Base-by-base conservation (phyloP, 2,329 filamentous ascomycete genomes). In the Aureobasidium sp. region DNA sequence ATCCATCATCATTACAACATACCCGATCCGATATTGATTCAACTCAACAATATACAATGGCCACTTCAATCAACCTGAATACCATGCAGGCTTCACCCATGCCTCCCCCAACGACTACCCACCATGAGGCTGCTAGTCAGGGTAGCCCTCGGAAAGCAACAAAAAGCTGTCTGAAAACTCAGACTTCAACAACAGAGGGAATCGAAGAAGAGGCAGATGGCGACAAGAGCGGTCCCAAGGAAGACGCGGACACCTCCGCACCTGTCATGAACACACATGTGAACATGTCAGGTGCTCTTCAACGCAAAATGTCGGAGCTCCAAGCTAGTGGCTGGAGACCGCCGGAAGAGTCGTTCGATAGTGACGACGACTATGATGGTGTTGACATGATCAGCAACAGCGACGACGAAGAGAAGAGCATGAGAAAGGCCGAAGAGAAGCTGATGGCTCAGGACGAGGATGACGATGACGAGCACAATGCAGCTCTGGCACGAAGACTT, bases 321-420 rank as follows among this genome's bases (percentile, higher is more conserved):
- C 61, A 67, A 42, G 66, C 66, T 42, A 61, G 44, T 34, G 66
- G 64, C 21, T 61, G 66, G 64, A 48, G 67, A 37, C 64, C 64
- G n/a, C 62, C 63, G 55, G 64, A 65, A 53, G 64, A 65, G 50
- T 48, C 59, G 10, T 64, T 65, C 21, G 67, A 66, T 13, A 55
- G 61, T n/a, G 65, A 61, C 36, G 64, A 66, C 25, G 70, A 69
- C 48, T 72, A 73, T 54, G 68, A 62, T 21, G 72, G 52, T 6
- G 64, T 72, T 21, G 67, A 72, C 32, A 66, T 68, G 10, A 66
- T 71, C 29, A 72, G 70, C 61, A 69, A 72, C 49, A 66, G 64
- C 52, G 66, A 66, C n/a, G 67, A 67, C 15, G 66, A 67, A n/a
- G 66, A 68, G 29, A 65, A 62, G 25, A 67, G 59, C 27, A 60